Base-by-base conservation (phyloP, 495 filamentous ascomycete genomes). In the Amorphotheca resinae region DNA sequence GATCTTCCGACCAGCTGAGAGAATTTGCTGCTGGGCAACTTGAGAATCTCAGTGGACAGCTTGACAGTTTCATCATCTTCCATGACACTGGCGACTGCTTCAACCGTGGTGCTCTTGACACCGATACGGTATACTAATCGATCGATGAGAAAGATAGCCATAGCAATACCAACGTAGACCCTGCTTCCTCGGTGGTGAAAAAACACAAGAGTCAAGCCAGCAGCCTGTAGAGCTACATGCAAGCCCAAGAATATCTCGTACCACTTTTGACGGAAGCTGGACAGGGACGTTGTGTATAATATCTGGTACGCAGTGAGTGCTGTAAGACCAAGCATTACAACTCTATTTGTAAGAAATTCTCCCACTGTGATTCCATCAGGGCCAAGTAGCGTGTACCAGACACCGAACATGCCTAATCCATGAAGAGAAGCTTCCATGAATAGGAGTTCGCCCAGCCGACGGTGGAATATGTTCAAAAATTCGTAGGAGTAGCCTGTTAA, bases 401-500 rank as follows among this genome's bases (percentile, higher is more conserved):
- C 53, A 3, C 23, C 42, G 0, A 69, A 28, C 65, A 76, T 76
- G 22, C 65, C 59, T 8, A 44, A 55, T 20, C 59, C 59, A 38
- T 73, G 67, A 2, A 71, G 34, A 20, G 70, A 42, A 2, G 65
- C 68, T 23, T 64, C 48, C 22, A 65, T 46, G 49, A 64, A 70
- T 47, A 70, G 46, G 6, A 67, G 37, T 42, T 70, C 72, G 33
- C 70, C 70, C 11, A 72, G 55, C 22, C 71, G 62, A 25, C 64
- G 67, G 52, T 80, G 74, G 42, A 79, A 65, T 15, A 80, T 72
- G 48, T 80, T 81, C 32, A 80, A 63, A 4, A 67, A 65, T 56
- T 80, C 74, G 53, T 80, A 80, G 0, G 76, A 78, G 42, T 66
- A 68, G 9, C 76, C 75, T 0, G 76, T 80, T 11, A 80, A 55